Evolutionary conservation across 768 basidiomycete species (phyloP), one percentile per base, ranked within the genome.

Genomic region (Boletus rubroflammeus): DNA sequence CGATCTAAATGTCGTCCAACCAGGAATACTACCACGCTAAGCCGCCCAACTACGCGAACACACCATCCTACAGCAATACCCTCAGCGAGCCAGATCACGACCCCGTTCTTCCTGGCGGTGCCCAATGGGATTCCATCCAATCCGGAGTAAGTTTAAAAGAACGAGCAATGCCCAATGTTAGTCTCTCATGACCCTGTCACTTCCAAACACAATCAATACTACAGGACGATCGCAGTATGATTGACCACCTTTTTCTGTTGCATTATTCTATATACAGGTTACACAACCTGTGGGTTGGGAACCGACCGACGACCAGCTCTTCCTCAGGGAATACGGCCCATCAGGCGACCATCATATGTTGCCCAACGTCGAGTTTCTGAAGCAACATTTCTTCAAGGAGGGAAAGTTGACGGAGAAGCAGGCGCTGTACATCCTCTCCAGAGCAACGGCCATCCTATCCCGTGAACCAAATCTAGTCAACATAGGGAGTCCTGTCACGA

Each of bases 401-500:
- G 94, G 94, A 0, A 73, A 88, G 17, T 66, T 97, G 62, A 88
- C 85, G 0, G 92, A 96, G 65, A 76, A 80, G 10, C 92, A 97
- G 70, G 94, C 95, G 0, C 66, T 96, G 47, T 86, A 82, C 66
- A 95, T 98, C 57, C 70, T 98, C 23, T 75, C 84, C 31, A 77
- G 79, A 65, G 80, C 83, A 6, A 86, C 85, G 5, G 78, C 82
- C 49, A 62, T 94, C 32, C 73, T 97, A 50, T 77, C 77, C 23
- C 74, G 73, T 19, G 95, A 98, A 72, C 84, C 88, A 0, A 98
- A 97, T 68, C 73, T 98, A 69, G 81, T 98, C 42, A 78, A 86
- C 46, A 85, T 98, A 10, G 84, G 84, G 53, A 90, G 93, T 55
- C 93, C 94, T 19, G 88, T 97, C 32, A 97, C 93, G 38, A 90